Conservation (phyloP, 768 basidiomycete species). For the Chalciporus piperatus region DNA sequence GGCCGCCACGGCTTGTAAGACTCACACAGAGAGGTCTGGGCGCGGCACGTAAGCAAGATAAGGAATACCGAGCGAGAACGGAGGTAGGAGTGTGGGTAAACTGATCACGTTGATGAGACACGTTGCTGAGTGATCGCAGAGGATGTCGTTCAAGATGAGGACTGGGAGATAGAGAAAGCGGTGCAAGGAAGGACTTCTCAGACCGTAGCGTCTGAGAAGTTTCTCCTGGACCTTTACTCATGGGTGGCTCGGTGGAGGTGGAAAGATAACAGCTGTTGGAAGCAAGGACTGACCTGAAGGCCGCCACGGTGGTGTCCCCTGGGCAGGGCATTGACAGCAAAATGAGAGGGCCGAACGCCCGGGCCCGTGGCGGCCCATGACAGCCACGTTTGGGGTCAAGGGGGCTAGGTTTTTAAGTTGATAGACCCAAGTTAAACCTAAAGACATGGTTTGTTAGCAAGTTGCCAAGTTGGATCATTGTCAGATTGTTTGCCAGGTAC, state of each 20-base stretch:
- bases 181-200: slow-evolving; percentile 23
- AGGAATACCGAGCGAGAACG: slow-evolving; percentile 5
- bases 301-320: slow-evolving; percentile 27
- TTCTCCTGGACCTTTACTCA: slow-evolving; percentile 21
- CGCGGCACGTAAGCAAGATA: slow-evolving; percentile 4
- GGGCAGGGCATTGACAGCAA: slow-evolving; percentile 10
- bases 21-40: slow-evolving; percentile 6
- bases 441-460: slow-evolving; percentile 12
- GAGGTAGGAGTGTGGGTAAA: slow-evolving; percentile 22
- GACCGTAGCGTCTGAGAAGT: slow-evolving; percentile 20
- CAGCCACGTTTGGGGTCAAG: slow-evolving; percentile 17
- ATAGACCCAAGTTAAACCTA: slow-evolving; percentile 16
- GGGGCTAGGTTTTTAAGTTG: neutral
- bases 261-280: slow-evolving; percentile 21
- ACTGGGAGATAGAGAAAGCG: slow-evolving; percentile 23
- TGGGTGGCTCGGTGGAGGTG: slow-evolving; percentile 7
- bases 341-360: slow-evolving; percentile 26
- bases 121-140: slow-evolving; percentile 22
- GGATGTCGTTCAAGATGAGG: slow-evolving; percentile 6
- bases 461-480: slow-evolving; percentile 16
- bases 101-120: slow-evolving; percentile 15
- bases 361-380: slow-evolving; percentile 18
- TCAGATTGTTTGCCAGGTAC: neutral
- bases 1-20: slow-evolving; percentile 17
- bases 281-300: slow-evolving; percentile 5